Conservation (phyloP, 1,284 basidiomycete genomes). For the Moesziomyces parantarcticus region DNA sequence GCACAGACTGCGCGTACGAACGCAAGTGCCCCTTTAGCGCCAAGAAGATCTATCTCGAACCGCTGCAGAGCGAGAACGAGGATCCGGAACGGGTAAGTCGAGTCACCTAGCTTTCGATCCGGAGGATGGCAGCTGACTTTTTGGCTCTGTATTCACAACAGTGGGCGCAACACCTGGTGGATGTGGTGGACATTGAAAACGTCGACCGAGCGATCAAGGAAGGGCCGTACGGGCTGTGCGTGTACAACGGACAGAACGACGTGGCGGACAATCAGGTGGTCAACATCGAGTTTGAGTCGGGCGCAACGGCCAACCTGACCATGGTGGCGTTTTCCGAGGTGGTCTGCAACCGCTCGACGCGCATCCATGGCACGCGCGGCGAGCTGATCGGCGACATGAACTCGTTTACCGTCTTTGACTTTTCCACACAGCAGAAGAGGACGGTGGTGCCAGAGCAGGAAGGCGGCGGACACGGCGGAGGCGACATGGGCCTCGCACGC, state of each 20-base stretch:
- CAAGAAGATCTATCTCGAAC: conserved; percentile 43
- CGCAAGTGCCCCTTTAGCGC: conserved; percentile 35
- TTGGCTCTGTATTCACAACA: not conserved
- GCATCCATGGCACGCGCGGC: conserved; percentile 36
- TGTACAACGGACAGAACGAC: conserved; percentile 43
- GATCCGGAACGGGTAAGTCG: conserved; percentile 33
- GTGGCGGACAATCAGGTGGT: conserved; percentile 39
- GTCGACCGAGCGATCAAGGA: conserved; percentile 30
- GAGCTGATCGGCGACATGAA: conserved; percentile 40
- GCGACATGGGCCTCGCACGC: conserved; percentile 34
- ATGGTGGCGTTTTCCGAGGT: conserved; percentile 36
- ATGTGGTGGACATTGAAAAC: conserved; percentile 36
- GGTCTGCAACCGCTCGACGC: conserved; percentile 41
- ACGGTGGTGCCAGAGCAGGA: conserved; percentile 26
- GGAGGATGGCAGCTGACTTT: conserved; percentile 3
- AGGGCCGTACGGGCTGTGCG: conserved; percentile 38
- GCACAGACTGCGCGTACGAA: conserved; percentile 37
- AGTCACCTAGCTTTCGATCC: not conserved
- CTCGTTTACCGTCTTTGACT: conserved; percentile 37
- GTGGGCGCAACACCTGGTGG: conserved; percentile 36
- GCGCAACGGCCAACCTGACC: conserved; percentile 36
- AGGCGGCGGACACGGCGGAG: conserved; percentile 39
- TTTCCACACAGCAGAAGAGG: conserved; percentile 32
- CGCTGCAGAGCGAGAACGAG: conserved; percentile 17
- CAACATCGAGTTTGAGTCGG: conserved; percentile 38